These are phyloP conservation scores for Physcia stellaris DNA, from an alignment of 495 filamentous ascomycete species.

Conservation along the genomic window DNA sequence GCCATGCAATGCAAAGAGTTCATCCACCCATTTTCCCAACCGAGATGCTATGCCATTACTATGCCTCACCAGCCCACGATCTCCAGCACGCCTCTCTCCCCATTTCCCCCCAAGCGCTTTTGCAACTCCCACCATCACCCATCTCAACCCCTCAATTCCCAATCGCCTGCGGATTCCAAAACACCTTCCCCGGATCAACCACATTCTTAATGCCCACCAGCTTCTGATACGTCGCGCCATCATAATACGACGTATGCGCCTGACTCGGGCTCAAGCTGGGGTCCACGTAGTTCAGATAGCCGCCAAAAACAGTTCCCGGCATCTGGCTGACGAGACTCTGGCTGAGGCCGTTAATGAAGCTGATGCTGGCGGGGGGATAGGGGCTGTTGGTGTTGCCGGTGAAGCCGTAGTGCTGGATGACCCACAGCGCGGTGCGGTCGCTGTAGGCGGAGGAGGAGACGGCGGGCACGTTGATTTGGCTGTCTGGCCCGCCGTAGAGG, in stretches of 20 bases:
- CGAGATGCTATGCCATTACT: too few species aligned
- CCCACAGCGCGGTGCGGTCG: conserved; percentile 43
- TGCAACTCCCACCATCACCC: too few species aligned
- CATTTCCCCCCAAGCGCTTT: too few species aligned
- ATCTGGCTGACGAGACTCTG: conserved; percentile 21
- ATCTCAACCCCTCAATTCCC: conserved; percentile 11
- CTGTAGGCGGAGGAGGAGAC: conserved; percentile 39
- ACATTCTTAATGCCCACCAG: conserved; percentile 37
- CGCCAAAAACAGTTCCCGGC: conserved; percentile 26
- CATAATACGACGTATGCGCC: conserved; percentile 32
- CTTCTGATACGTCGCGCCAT: conserved; percentile 26
- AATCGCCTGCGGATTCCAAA: conserved; percentile 55
- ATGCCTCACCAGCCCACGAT: too few species aligned
- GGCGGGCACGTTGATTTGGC: conserved; percentile 28
- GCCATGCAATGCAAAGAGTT: too few species aligned
- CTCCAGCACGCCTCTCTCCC: too few species aligned
- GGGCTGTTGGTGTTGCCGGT: conserved; percentile 20
- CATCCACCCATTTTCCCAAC: too few species aligned
- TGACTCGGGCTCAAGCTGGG: conserved; percentile 29
- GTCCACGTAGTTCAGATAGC: conserved; percentile 55
- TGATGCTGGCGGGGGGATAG: conserved; percentile 23
- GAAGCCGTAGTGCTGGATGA: conserved; percentile 44
- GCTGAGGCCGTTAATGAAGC: conserved; percentile 32
- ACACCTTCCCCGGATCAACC: conserved; percentile 40
- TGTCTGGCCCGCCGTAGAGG: conserved; percentile 37